Conservation (phyloP, 2,329 filamentous ascomycete species). For the Rutstroemia sp. region DNA sequence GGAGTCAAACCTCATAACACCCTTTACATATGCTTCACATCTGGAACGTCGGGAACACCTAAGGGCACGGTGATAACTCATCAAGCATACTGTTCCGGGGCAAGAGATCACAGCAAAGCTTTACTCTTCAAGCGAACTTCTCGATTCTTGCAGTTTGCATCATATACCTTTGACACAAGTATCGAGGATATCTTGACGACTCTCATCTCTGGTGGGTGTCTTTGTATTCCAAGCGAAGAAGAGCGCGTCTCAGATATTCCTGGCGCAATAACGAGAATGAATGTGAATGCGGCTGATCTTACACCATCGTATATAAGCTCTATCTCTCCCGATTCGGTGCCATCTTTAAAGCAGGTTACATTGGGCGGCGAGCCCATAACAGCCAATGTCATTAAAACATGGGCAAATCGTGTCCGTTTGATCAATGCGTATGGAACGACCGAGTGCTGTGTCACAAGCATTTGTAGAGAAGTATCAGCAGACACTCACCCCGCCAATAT, state of each 20-base stretch:
- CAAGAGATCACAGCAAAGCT: slow-evolving; percentile 23
- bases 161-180: slow-evolving; percentile 18
- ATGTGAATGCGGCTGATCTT: slow-evolving; percentile 19
- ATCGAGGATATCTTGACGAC: slow-evolving; percentile 17
- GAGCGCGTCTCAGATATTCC: slow-evolving; percentile 27
- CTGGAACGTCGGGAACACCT: slow-evolving; percentile 36
- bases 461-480: background rate
- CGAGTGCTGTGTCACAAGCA: slow-evolving; percentile 10
- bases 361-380: slow-evolving; percentile 12
- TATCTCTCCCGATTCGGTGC: background rate
- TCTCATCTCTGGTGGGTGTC: slow-evolving; percentile 14
- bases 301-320: slow-evolving; percentile 19
- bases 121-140: slow-evolving; percentile 19
- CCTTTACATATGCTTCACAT: slow-evolving; percentile 39
- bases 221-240: slow-evolving; percentile 20
- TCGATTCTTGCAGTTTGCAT: slow-evolving; percentile 16
- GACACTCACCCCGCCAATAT: slow-evolving; percentile 11
- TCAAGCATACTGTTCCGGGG: slow-evolving; percentile 2
- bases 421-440: slow-evolving; percentile 15
- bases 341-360: background rate
- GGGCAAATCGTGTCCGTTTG: slow-evolving; percentile 9
- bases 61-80: slow-evolving; percentile 27
- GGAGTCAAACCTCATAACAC: slow-evolving; percentile 2
- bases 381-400: slow-evolving; percentile 6
- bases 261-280: slow-evolving; percentile 21